Evolutionary conservation across 352 stramenopile genomes (phyloP), one percentile per base, ranked within the genome.

Genomic region (Pythium chondricola): DNA sequence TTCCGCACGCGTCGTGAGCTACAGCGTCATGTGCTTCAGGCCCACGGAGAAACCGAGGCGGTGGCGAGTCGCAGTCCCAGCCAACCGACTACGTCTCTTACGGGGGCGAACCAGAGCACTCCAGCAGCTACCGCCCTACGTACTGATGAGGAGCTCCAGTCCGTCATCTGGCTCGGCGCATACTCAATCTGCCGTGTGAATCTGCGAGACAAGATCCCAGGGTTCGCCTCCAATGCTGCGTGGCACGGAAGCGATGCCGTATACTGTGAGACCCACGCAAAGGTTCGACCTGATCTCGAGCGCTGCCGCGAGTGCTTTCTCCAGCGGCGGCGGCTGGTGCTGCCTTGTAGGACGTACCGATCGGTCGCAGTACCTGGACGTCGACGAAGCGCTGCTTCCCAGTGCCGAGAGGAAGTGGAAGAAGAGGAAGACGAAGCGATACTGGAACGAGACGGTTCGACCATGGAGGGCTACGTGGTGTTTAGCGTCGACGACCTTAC

Each of bases 1-100:
- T 79, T 86, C 25, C 65, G 61, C 6, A 71, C 65, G 13, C 69
- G 62, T 2, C 61, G 57, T 46, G 70, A 84, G 29, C 41, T 84
- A 33, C 41, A 52, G 26, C 38, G 24, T 7, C 56, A 59, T 25
- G 2, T 31, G 41, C 18, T n/a, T 5, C 26, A 53, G 9, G 29
- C 18, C 6, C 56, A 65, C 21, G 18, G 29, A 9, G 4, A 22
- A 16, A 30, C 17, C 7, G 11, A 30, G 2, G 53, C 29, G 10
- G 48, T 48, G 14, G 39, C 32, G 50, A 25, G 30, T 6, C 21
- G 46, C 17, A 13, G 21, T 33, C 29, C 29, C 7, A 8, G 29
- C 29, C 8, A 33, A 33, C 29, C 8, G 29, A 8, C 13, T 8
- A 33, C 29, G 8, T n/a, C n/a, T n/a, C n/a, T n/a, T n/a, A n/a